Percentiles rank a stretch among this genome's conserved stretches.
Conservation (phyloP, 345 rosid species). For the Sapria himalayana region DNA sequence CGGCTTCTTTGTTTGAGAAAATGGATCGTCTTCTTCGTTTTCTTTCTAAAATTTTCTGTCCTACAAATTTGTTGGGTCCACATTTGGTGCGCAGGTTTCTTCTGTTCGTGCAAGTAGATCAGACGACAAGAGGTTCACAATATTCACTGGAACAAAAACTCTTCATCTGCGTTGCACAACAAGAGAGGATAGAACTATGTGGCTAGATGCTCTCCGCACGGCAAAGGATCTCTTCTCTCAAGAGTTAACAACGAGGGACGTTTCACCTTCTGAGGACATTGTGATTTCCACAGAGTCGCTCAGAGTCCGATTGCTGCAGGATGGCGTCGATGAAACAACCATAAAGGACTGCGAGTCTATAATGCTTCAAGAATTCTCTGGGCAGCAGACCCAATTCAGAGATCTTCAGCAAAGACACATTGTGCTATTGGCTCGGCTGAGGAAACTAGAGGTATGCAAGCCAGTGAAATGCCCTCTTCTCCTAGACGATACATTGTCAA, state of each 20-base stretch:
- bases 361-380: constrained; percentile 55
- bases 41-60: neutral
- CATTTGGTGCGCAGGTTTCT: constrained; percentile 52
- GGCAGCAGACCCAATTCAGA: constrained; percentile 52
- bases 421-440: constrained; percentile 47
- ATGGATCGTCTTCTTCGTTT: neutral
- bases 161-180: constrained; percentile 70
- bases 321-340: constrained; percentile 43
- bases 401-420: constrained; percentile 47
- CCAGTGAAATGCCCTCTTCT: too few species aligned
- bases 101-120: constrained; percentile 87
- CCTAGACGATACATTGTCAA: too few species aligned
- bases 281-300: constrained; percentile 75
- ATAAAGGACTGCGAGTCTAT: constrained; percentile 79
- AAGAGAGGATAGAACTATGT: constrained; percentile 56
- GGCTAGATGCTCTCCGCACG: constrained; percentile 72
- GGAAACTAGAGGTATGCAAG: constrained; percentile 92
- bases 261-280: constrained; percentile 46
- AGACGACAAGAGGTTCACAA: constrained; percentile 84
- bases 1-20: neutral
- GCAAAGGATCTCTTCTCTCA: constrained; percentile 81
- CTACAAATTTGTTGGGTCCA: too few species aligned
- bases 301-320: constrained; percentile 47
- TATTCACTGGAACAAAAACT: constrained; percentile 93
- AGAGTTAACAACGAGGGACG: constrained; percentile 35